A percentile compares a stretch with the other conserved stretches of the same genome.
These are phyloP conservation scores for Teratosphaeria viscida DNA, from an alignment of 2,329 filamentous ascomycete genomes.

Conservation along the genomic window DNA sequence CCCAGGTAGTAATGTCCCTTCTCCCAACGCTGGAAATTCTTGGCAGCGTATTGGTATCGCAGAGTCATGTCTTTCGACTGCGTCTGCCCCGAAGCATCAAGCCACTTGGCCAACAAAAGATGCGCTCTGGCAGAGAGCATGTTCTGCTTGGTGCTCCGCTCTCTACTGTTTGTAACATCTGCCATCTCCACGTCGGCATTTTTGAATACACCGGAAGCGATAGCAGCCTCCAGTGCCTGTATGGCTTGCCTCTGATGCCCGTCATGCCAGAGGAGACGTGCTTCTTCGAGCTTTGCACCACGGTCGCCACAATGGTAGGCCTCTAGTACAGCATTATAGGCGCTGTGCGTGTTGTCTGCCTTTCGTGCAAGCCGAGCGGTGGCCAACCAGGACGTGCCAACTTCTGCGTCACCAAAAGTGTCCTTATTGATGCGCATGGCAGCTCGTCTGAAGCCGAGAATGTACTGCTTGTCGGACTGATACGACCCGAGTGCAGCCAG, in stretches of 20 bases:
- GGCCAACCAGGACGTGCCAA: conserved; percentile 75
- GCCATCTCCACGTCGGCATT: conserved; percentile 25
- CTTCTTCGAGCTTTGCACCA: conserved; percentile 87
- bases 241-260: conserved; percentile 92
- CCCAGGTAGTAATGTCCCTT: conserved; percentile 96
- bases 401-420: conserved; percentile 50
- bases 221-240: conserved; percentile 76
- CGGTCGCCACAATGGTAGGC: conserved; percentile 72
- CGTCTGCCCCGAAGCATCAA: conserved; percentile 88
- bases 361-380: conserved; percentile 82
- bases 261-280: conserved; percentile 84
- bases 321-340: conserved; percentile 87
- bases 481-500: conserved; percentile 84
- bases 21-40: conserved; percentile 65
- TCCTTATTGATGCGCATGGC: conserved; percentile 47
- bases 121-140: conserved; percentile 67
- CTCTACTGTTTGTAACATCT: conserved; percentile 24
- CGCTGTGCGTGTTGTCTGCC: conserved; percentile 69
- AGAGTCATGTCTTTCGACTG: conserved; percentile 68
- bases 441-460: conserved; percentile 75
- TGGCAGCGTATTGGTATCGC: conserved; percentile 75
- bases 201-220: conserved; percentile 68
- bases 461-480: conserved; percentile 84
- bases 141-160: conserved; percentile 40
- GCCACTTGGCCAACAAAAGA: conserved; percentile 88